These are phyloP conservation scores for Mortierella sp. DNA, from an alignment of 371 early-diverging fungal species.

Conservation along the genomic window DNA sequence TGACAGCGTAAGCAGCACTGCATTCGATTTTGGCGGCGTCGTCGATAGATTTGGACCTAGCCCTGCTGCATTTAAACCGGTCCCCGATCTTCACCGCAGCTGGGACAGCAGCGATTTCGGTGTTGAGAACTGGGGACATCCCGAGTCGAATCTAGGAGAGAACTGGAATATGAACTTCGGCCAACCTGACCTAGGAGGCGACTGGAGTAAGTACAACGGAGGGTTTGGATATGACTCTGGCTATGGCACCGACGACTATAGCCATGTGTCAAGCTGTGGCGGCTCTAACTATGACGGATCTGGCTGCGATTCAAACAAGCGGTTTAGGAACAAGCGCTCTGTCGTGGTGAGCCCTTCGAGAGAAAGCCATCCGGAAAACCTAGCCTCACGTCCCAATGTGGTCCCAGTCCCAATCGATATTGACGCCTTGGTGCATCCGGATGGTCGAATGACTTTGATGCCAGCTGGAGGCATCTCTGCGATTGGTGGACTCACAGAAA, in stretches of 20 bases:
- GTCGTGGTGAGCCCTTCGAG: not conserved
- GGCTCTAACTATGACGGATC: not conserved
- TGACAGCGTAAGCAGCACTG: too few species aligned
- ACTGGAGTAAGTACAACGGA: constrained; percentile 11
- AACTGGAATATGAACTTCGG: not conserved
- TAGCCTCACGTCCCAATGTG: not conserved
- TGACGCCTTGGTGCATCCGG: constrained; percentile 28
- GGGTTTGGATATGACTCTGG: not conserved
- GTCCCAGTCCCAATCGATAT: constrained; percentile 44
- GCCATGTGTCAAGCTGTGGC: not conserved
- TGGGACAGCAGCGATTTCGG: not conserved
- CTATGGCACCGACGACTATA: not conserved
- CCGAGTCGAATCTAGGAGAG: not conserved
- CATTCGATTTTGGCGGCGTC: too few species aligned
- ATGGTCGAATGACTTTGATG: constrained; percentile 26
- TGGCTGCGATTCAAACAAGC: not conserved
- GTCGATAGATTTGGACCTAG: too few species aligned
- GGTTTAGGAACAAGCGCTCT: not conserved
- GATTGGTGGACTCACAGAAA: constrained; percentile 2
- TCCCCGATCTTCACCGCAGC: too few species aligned
- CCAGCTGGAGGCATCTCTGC: constrained; percentile 14
- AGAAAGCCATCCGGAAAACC: not conserved
- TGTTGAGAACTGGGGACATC: not conserved
- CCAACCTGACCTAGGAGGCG: not conserved
- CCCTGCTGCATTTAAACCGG: too few species aligned